These are phyloP conservation scores for Rhizodiscina lignyota DNA, from an alignment of 495 filamentous ascomycete species.

Conservation along the genomic window DNA sequence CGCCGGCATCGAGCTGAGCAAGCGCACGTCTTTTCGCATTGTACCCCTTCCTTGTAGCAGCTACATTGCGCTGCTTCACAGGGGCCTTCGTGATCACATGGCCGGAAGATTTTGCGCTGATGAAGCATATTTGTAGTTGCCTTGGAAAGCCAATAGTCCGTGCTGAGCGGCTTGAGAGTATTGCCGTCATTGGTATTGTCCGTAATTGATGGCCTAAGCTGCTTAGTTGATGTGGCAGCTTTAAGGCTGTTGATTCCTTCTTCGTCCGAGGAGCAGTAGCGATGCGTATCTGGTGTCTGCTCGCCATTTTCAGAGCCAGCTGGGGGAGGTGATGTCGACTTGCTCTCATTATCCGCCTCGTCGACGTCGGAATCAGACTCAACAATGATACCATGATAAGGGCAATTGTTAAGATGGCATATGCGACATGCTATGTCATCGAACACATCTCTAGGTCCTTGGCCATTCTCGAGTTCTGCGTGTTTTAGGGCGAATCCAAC, in stretches of 20 bases:
- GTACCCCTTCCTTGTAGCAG: conserved; percentile 34
- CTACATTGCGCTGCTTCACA: conserved; percentile 30
- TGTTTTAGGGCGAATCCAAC: not conserved
- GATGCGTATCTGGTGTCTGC: too few species aligned
- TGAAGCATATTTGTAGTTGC: too few species aligned
- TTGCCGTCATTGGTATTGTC: too few species aligned
- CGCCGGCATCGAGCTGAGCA: conserved; percentile 42
- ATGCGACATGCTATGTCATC: conserved; percentile 8
- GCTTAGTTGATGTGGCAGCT: too few species aligned
- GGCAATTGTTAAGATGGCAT: conserved; percentile 14
- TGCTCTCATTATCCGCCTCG: conserved; percentile 1
- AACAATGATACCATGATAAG: conserved; percentile 16
- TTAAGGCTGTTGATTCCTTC: too few species aligned
- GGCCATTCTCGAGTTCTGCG: not conserved
- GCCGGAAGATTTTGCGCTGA: conserved; percentile 19
- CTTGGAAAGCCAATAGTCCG: too few species aligned
- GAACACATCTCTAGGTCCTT: not conserved
- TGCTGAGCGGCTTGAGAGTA: too few species aligned
- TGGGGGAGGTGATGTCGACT: too few species aligned
- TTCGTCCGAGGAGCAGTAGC: too few species aligned
- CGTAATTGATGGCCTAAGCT: too few species aligned
- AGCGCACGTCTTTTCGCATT: conserved; percentile 51
- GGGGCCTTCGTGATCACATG: conserved; percentile 22
- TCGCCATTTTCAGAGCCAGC: too few species aligned
- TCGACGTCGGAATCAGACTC: conserved; percentile 10